Percentiles rank a stretch among this genome's conserved stretches.
These are phyloP conservation scores for Mentha longifolia DNA, from an alignment of 257 asterid genomes.

Conservation along the genomic window DNA sequence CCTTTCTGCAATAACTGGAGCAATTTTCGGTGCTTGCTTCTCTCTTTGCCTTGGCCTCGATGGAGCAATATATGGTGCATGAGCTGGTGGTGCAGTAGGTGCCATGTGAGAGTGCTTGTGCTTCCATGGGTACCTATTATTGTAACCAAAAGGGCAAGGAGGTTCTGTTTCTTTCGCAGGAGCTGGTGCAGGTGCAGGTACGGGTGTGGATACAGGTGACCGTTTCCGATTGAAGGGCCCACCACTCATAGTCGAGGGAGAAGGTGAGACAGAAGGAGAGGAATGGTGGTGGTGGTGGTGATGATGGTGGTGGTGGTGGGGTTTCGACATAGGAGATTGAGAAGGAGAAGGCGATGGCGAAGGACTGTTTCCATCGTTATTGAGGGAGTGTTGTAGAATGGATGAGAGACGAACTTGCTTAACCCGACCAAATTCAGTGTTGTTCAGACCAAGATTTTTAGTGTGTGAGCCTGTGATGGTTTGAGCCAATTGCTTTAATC, in stretches of 20 bases:
- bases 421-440: slow-evolving; percentile 91
- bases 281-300: slow-evolving; percentile 54
- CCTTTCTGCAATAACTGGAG: slow-evolving; percentile 49
- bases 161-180: slow-evolving; percentile 54
- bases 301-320: slow-evolving; percentile 56
- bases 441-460: slow-evolving; percentile 88
- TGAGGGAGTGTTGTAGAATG: slow-evolving; percentile 62
- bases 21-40: slow-evolving; percentile 41
- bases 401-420: slow-evolving; percentile 97
- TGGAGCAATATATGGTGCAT: slow-evolving; percentile 60
- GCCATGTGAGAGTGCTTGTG: slow-evolving; percentile 46
- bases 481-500: slow-evolving; percentile 91
- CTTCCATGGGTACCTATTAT: slow-evolving; percentile 54
- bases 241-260: slow-evolving; percentile 47
- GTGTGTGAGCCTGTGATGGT: slow-evolving; percentile 70
- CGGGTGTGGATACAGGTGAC: slow-evolving; percentile 48
- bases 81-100: slow-evolving; percentile 61
- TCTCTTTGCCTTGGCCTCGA: slow-evolving; percentile 43
- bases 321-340: slow-evolving; percentile 51
- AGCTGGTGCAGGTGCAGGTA: slow-evolving; percentile 58
- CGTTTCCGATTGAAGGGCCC: slow-evolving; percentile 40
- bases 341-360: slow-evolving; percentile 60
- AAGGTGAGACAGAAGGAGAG: slow-evolving; percentile 70
- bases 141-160: slow-evolving; percentile 61
- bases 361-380: slow-evolving; percentile 44